Conservation (phyloP, 169 alveolate species). For the Perkinsus olseni region DNA sequence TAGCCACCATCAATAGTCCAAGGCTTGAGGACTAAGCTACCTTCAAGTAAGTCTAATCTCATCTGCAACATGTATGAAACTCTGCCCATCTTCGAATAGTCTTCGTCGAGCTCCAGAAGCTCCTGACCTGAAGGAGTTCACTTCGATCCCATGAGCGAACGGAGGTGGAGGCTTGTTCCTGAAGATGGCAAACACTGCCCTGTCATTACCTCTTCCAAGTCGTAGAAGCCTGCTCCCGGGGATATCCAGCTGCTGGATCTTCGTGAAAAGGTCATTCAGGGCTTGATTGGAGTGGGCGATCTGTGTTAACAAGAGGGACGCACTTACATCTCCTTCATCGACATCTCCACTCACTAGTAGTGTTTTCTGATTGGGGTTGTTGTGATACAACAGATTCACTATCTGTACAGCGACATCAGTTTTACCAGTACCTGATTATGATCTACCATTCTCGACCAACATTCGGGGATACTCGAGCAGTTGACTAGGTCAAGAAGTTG, state of each 20-base stretch:
- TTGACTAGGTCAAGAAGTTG: background rate
- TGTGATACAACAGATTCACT: slow-evolving; percentile 72
- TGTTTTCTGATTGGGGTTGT: slow-evolving; percentile 69
- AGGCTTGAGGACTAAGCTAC: background rate
- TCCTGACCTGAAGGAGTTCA: slow-evolving; percentile 26
- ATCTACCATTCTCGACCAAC: background rate
- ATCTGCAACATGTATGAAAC: slow-evolving; percentile 60
- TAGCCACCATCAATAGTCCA: background rate
- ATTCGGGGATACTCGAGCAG: too few relatives aligned
- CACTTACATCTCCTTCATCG: slow-evolving; percentile 19
- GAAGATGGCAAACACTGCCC: background rate
- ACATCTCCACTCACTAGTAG: slow-evolving; percentile 47
- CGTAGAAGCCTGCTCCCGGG: background rate
- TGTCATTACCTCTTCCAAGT: slow-evolving; percentile 3
- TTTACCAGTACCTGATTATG: slow-evolving; percentile 45
- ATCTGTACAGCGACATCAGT: slow-evolving; percentile 82
- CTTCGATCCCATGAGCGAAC: too few relatives aligned
- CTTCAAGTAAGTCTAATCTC: slow-evolving; percentile 44
- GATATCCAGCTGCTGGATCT: slow-evolving; percentile 68
- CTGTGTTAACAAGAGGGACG: background rate
- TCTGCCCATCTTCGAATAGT: slow-evolving; percentile 74
- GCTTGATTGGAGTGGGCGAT: slow-evolving; percentile 78
- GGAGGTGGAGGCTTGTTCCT: background rate
- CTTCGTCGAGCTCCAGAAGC: slow-evolving; percentile 34
- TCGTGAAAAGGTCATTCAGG: slow-evolving; percentile 80